These are phyloP conservation scores for Niebla homalea DNA, from an alignment of 495 filamentous ascomycete species.

Conservation along the genomic window DNA sequence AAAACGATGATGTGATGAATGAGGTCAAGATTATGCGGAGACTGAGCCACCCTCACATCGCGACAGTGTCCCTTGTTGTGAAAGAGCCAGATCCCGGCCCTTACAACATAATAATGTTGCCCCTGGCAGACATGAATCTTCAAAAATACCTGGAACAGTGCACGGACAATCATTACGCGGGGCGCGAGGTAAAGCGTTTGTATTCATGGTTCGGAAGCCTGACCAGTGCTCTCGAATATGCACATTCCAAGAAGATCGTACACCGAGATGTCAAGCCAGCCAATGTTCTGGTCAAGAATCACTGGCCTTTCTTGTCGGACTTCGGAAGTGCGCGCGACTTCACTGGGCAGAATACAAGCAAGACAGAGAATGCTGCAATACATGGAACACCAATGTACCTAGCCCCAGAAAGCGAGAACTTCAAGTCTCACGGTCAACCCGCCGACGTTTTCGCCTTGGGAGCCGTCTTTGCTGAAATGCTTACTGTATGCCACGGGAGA, in stretches of 20 bases:
- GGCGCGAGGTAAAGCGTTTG: not conserved
- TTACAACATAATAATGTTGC: slow-evolving; percentile 3
- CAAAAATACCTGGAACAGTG: not conserved
- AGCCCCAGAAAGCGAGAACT: slow-evolving; percentile 59
- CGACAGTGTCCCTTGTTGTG: not conserved
- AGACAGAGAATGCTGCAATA: too few relatives aligned
- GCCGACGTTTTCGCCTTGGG: slow-evolving; percentile 11
- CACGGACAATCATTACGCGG: not conserved
- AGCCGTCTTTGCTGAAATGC: slow-evolving; percentile 9
- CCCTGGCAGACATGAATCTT: not conserved
- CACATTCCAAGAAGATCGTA: not conserved
- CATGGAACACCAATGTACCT: slow-evolving; percentile 89
- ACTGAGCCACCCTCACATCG: slow-evolving; percentile 43
- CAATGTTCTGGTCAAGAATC: not conserved
- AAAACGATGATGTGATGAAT: slow-evolving; percentile 50
- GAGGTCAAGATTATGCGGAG: slow-evolving; percentile 87
- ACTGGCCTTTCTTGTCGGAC: not conserved
- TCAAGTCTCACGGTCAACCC: not conserved
- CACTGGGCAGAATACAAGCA: too few relatives aligned
- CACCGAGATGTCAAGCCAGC: not conserved
- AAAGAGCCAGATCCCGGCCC: not conserved
- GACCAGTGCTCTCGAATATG: not conserved
- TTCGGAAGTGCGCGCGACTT: not conserved
- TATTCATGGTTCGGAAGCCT: not conserved
- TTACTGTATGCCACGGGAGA: not conserved